phyloP scores from a whole-genome alignment of 1,284 basidiomycete species.

The Mycocalia duriaeana region DNA sequence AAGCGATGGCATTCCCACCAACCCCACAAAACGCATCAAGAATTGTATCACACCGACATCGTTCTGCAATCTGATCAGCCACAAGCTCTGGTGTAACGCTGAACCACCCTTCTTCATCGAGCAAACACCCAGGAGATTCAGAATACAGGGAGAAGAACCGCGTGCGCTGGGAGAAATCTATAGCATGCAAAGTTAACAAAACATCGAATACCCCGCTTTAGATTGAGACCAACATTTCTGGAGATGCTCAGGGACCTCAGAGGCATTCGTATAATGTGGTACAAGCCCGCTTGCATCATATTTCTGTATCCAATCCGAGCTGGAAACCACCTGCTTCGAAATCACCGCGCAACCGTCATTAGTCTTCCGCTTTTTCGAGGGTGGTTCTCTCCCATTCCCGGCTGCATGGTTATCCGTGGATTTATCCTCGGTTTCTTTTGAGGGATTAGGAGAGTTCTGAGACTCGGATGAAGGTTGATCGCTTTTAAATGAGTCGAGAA shows the following conservation, averaged over 20 bases:
- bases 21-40: constrained; percentile 97
- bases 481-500: constrained; percentile 36
- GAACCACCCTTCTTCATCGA: constrained; percentile 94
- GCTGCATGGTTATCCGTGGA: neutral
- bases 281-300: constrained; percentile 72
- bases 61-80: constrained; percentile 86
- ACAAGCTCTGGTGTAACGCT: constrained; percentile 93
- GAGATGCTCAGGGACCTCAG: constrained; percentile 71
- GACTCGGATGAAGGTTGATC: constrained; percentile 3
- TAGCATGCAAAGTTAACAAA: constrained; percentile 1
- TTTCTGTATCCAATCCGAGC: constrained; percentile 25
- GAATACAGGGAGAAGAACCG: constrained; percentile 81
- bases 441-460: neutral
- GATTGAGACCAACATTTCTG: constrained; percentile 66
- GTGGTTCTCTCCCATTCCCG: neutral
- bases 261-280: constrained; percentile 56
- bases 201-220: constrained; percentile 1
- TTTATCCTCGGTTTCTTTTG: constrained; percentile 3
- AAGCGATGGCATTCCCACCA: constrained; percentile 95
- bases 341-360: neutral
- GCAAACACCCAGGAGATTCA: constrained; percentile 58
- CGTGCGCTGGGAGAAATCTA: constrained; percentile 83
- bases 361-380: constrained; percentile 1
- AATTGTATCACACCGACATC: constrained; percentile 81
- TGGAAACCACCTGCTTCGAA: constrained; percentile 28